Base-by-base conservation (phyloP, 2,329 filamentous ascomycete genomes). In the Xylariaceae sp. region DNA sequence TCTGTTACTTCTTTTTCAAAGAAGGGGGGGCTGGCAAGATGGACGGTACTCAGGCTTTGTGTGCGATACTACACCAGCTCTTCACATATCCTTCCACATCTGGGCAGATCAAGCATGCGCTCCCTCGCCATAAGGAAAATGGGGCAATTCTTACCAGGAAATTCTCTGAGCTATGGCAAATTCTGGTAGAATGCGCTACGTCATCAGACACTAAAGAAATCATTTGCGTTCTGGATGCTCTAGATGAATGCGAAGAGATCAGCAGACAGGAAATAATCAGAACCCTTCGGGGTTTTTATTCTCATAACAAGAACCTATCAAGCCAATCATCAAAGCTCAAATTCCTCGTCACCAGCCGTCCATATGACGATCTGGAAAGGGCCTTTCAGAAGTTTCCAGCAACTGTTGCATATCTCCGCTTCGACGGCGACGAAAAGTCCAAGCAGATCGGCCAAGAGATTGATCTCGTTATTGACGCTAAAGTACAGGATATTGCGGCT, bases 1-100 rank as follows among this genome's bases (percentile, higher is more conserved):
- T 44, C 18, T 53, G 50, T 23, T 39, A 53, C 26, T 53, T 43
- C 30, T 53, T 53, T 18, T 53, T 53, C 26, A 53, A 48, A 20
- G 44, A 48, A 9, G 50, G 32, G 11, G 37, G 33, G 7, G 32
- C 33, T 4, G 20, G 18, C 3, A 37, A 26, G 8, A 13, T 30
- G 15, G n/a, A 6, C 13, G 16, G 43, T 11, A 10, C 30, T 4
- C 32, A 39, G 27, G 43, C 50, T 11, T 5, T 53, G 11, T 48
- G 15, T 10, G 18, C 43, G 1, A 48, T 53, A 18, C 30, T 48
- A 3, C 50, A 48, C n/a, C 50, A 53, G 16, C 50, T 53, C 15
- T 21, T 48, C 13, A 39, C 36, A 2, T 37, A 36, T 5, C 37
- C 48, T 11, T 2, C 26, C 4, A 52, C 20, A 8, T 41, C 35